phyloP scores from a whole-genome alignment of 2,329 filamentous ascomycete species.

The Sporothrix sp. region DNA sequence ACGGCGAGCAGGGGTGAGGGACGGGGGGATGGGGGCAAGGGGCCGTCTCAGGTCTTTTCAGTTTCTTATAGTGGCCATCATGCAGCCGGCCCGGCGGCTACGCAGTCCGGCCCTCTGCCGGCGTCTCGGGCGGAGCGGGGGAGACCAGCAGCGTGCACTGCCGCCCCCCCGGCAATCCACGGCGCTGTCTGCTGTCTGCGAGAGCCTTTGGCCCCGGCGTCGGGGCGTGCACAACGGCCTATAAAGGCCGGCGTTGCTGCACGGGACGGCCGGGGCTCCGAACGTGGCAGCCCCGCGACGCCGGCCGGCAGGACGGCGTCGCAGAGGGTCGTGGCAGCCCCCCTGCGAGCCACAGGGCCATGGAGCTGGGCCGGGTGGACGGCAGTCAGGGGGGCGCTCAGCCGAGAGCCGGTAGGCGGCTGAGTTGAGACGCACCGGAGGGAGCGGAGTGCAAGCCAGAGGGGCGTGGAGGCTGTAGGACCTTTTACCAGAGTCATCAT shows the following conservation, averaged over 20 bases:
- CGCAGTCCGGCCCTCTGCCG: conserved; percentile 23
- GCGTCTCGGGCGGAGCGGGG: no score
- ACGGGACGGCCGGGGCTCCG: background rate
- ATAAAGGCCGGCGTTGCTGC: conserved; percentile 11
- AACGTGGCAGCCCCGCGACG: conserved; percentile 2
- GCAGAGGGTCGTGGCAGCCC: no score
- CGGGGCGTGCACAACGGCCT: conserved; percentile 34
- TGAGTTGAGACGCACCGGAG: background rate
- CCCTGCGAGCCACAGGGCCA: conserved; percentile 12
- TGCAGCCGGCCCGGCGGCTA: conserved; percentile 42
- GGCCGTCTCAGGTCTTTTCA: conserved; percentile 66
- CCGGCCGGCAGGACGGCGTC: no score
- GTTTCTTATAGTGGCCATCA: conserved; percentile 46
- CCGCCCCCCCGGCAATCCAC: no score
- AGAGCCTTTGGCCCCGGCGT: conserved; percentile 54
- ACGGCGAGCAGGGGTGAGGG: background rate
- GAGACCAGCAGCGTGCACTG: no score
- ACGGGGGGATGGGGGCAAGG: conserved; percentile 4
- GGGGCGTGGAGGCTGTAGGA: conserved; percentile 30
- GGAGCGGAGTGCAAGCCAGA: conserved; percentile 25
- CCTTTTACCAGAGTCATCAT: conserved; percentile 42
- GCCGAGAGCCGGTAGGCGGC: background rate
- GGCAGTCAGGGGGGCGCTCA: background rate
- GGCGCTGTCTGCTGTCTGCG: conserved; percentile 43
- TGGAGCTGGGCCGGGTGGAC: no score